phyloP scores from a whole-genome alignment of 768 basidiomycete genomes.

The Xerocomus spinulosus region DNA sequence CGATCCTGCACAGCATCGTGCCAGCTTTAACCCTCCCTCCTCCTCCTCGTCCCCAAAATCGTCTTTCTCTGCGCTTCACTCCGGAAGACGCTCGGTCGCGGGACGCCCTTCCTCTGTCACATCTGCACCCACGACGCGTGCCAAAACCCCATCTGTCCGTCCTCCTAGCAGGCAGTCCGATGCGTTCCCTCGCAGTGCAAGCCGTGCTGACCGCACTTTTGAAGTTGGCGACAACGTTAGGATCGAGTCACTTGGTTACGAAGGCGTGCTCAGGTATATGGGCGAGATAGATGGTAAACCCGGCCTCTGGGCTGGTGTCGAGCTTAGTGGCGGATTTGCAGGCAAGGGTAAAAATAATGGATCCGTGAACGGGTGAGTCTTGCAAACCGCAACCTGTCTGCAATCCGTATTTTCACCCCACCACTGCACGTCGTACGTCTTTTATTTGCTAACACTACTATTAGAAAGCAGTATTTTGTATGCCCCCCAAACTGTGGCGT shows the following conservation, averaged over 20 bases:
- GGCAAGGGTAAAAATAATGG: constrained; percentile 98
- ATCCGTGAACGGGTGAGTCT: constrained; percentile 76
- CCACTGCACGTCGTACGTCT: no score
- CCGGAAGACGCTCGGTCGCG: constrained; percentile 43
- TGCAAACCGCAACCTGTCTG: not conserved
- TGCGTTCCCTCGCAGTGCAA: constrained; percentile 41
- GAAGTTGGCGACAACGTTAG: constrained; percentile 79
- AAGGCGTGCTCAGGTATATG: constrained; percentile 75
- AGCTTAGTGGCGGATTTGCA: constrained; percentile 76
- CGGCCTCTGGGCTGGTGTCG: constrained; percentile 92
- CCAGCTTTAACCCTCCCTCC: constrained; percentile 37
- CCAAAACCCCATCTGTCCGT: constrained; percentile 54
- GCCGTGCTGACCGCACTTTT: constrained; percentile 45
- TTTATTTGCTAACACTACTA: constrained; percentile 7
- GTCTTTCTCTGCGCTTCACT: constrained; percentile 37
- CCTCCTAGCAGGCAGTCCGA: constrained; percentile 70
- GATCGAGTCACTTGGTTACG: constrained; percentile 84
- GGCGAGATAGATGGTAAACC: constrained; percentile 87
- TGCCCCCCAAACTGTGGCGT: constrained; percentile 88
- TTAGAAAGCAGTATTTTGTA: constrained; percentile 76
- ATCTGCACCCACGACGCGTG: constrained; percentile 44
- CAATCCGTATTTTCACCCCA: not conserved
- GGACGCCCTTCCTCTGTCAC: constrained; percentile 60
- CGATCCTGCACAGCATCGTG: constrained; percentile 69
- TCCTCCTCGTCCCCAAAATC: constrained; percentile 46